Evolutionary conservation across 768 basidiomycete genomes (phyloP).

Genomic region (Tricholoma terreum): DNA sequence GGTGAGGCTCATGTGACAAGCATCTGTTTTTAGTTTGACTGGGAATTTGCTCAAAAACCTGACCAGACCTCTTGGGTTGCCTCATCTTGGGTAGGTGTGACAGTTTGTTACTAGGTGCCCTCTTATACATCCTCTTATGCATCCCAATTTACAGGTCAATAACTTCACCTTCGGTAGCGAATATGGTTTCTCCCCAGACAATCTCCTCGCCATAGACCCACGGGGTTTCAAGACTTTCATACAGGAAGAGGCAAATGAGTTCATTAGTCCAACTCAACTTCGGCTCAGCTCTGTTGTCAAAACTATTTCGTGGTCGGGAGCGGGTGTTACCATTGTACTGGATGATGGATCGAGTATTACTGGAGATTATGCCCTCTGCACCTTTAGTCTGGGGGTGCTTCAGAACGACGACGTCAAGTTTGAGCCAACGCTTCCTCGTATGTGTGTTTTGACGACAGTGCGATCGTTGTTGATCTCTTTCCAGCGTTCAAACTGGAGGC

Average conservation of each 20-base stretch:
- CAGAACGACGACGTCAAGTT: conserved; percentile 62
- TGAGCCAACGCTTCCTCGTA: conserved; percentile 48
- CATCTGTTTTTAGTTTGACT: conserved; percentile 31
- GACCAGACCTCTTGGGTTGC: conserved; percentile 63
- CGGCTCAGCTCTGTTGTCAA: conserved; percentile 50
- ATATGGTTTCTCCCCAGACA: conserved; percentile 58
- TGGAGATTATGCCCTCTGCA: conserved; percentile 60
- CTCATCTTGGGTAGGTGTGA: conserved; percentile 52
- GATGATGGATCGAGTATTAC: conserved; percentile 39
- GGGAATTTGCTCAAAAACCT: conserved; percentile 58
- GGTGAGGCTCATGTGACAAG: background rate
- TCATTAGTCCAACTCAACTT: conserved; percentile 46
- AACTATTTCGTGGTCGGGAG: conserved; percentile 41
- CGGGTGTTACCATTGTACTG: conserved; percentile 47
- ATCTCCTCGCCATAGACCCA: conserved; percentile 55
- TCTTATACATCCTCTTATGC: background rate
- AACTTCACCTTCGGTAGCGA: conserved; percentile 57
- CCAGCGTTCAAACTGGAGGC: conserved; percentile 58
- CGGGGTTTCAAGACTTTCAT: conserved; percentile 59
- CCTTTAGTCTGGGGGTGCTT: conserved; percentile 69
- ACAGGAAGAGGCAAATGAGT: conserved; percentile 53
- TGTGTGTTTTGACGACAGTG: background rate
- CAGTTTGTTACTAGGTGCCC: background rate
- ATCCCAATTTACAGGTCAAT: conserved; percentile 48
- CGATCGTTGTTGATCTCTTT: background rate